phyloP scores from a whole-genome alignment of 768 basidiomycete species.

The Postia placenta region DNA sequence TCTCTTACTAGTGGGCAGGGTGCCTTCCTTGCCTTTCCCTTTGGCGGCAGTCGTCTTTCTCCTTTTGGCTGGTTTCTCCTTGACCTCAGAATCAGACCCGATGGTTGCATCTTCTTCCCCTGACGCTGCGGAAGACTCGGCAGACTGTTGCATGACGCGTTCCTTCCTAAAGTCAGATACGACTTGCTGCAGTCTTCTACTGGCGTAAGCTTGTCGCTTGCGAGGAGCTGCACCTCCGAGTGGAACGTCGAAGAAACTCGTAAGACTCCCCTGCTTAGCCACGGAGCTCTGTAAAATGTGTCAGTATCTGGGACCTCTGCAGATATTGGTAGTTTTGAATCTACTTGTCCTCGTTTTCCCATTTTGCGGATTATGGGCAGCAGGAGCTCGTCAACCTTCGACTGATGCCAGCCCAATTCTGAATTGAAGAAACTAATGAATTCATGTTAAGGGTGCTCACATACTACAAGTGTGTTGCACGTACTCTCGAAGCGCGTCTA shows the following conservation, averaged over 20 bases:
- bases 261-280: constrained; percentile 75
- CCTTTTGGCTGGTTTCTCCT: constrained; percentile 25
- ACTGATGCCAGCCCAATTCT: constrained; percentile 77
- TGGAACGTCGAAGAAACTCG: constrained; percentile 67
- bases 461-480: constrained; percentile 17
- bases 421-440: constrained; percentile 24
- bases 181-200: constrained; percentile 83
- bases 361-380: constrained; percentile 89
- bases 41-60: constrained; percentile 21
- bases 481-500: constrained; percentile 83
- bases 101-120: constrained; percentile 13
- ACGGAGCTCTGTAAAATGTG: constrained; percentile 41
- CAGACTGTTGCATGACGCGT: constrained; percentile 22
- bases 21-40: constrained; percentile 7
- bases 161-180: constrained; percentile 73
- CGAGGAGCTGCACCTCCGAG: constrained; percentile 73
- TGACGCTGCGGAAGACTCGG: constrained; percentile 3
- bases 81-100: constrained; percentile 19
- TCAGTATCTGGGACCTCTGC: neutral
- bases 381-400: constrained; percentile 86
- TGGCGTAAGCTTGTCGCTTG: constrained; percentile 75
- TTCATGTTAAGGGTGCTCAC: neutral
- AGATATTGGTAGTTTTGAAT: constrained; percentile 14
- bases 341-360: constrained; percentile 72
- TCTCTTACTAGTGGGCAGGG: neutral